Base-by-base conservation (phyloP, 2,329 filamentous ascomycete genomes). In the Exophiala alcalophila region DNA sequence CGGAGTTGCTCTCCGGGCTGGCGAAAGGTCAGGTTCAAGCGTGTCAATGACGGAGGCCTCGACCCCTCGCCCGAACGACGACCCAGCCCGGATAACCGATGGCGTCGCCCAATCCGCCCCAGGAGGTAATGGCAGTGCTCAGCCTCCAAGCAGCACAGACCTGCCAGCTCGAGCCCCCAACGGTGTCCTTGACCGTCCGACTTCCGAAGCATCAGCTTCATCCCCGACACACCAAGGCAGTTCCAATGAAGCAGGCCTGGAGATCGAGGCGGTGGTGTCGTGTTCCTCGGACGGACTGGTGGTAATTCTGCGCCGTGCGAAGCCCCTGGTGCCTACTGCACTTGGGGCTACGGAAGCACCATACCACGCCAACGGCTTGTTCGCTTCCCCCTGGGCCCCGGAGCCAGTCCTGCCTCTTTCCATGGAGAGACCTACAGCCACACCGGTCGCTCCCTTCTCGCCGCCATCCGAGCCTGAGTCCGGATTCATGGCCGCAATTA, bases 231-330 rank as follows among this genome's bases (percentile, higher is more conserved):
- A 48, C 14, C 43, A 49, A 16, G 45, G 39, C 37, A 37, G 44
- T 21, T 28, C 28, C 29, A 19, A 33, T 10, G 11, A 20, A 25
- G 40, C 29, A 35, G 71, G 73, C 1, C 72, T 88, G 37, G 86
- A 94, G 65, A 69, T 94, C 3, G 88, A 94, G 65, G 88, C 87
- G 2, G 86, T 94, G n/a, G 82, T 94, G 4, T 94, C 88, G 0
- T 94, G 88, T 65, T 88, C 87, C 2, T 94, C 88, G 0, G 88
- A 94, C 61, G 88, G 88, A 1, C 70, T 94, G 1, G 86, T 94
- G 2, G 86, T 94, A 5, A 81, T 91, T 35, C 69, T 94, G 10
- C 78, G 88, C 42, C 79, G 77, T 51, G 87, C 87, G 16, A 77
- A 84, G 18, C 82, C 86, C 3, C 73, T 80, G 5, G 79, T 89